Conservation (phyloP, 2,329 filamentous ascomycete genomes). For the Emmonsiellopsis sp. region DNA sequence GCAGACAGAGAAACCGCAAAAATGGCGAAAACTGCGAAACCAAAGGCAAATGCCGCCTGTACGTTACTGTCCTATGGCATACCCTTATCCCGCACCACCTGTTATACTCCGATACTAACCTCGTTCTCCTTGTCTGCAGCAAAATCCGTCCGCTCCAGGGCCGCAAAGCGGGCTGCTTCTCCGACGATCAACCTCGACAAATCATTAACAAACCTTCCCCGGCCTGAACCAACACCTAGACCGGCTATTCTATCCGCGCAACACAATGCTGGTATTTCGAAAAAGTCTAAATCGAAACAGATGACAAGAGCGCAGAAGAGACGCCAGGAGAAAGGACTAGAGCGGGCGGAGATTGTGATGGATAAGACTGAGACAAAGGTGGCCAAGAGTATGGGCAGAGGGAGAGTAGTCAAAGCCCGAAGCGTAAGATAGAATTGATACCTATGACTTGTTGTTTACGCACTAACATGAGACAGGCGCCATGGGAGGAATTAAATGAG, state of each 20-base stretch:
- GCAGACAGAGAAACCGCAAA: neutral
- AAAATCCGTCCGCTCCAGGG: constrained; percentile 47
- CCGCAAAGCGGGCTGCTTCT: constrained; percentile 47
- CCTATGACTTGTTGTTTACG: neutral
- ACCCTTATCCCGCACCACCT: no score
- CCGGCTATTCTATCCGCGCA: constrained; percentile 42
- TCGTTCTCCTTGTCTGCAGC: constrained; percentile 24
- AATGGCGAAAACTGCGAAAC: constrained; percentile 30
- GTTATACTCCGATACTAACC: constrained; percentile 6
- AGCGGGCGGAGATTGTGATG: constrained; percentile 44
- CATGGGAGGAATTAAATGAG: constrained; percentile 13
- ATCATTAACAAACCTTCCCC: constrained; percentile 35
- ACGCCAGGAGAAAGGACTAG: constrained; percentile 45
- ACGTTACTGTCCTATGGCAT: neutral
- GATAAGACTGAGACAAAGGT: constrained; percentile 49
- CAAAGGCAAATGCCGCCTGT: constrained; percentile 23
- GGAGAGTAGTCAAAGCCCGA: constrained; percentile 40
- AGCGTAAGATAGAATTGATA: constrained; percentile 19
- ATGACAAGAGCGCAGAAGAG: constrained; percentile 44
- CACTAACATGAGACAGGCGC: constrained; percentile 8
- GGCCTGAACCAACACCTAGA: constrained; percentile 31
- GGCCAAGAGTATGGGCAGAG: constrained; percentile 41
- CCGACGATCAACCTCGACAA: constrained; percentile 46
- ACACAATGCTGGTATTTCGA: constrained; percentile 42
- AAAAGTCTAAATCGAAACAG: constrained; percentile 38